These are phyloP conservation scores for Pythium utonaiense DNA, from an alignment of 352 stramenopile species.

Conservation along the genomic window DNA sequence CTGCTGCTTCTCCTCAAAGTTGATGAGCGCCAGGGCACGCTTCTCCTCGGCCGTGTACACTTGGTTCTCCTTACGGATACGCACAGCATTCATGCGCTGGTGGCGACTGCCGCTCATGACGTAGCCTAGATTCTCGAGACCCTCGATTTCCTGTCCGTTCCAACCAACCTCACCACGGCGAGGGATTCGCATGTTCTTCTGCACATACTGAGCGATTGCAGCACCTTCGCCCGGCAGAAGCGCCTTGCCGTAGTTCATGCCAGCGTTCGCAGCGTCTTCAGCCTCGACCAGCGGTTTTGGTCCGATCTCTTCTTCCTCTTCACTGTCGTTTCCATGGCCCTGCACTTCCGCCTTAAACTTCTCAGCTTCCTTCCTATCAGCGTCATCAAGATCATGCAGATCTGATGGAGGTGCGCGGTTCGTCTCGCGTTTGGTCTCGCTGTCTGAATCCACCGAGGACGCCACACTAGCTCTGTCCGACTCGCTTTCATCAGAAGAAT, in stretches of 20 bases:
- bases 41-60: constrained; percentile 99
- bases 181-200: constrained; percentile 99
- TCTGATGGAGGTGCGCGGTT: constrained; percentile 1
- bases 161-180: constrained; percentile 97
- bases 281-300: constrained; percentile 68
- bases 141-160: constrained; percentile 95
- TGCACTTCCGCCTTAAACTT: constrained; percentile 91
- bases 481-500: constrained; percentile 18
- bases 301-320: constrained; percentile 86
- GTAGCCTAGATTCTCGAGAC: constrained; percentile 92
- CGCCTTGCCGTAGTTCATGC: constrained; percentile 90
- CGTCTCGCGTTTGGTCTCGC: background rate
- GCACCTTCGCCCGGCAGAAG: constrained; percentile 92
- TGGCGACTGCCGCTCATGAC: constrained; percentile 98
- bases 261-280: constrained; percentile 43
- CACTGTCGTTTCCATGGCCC: constrained; percentile 30
- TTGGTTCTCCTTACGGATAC: constrained; percentile 99
- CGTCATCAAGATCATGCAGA: constrained; percentile 37
- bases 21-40: constrained; percentile 96
- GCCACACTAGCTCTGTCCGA: constrained; percentile 14
- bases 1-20: constrained; percentile 99
- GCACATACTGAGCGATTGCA: constrained; percentile 97
- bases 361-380: constrained; percentile 71
- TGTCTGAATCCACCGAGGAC: constrained; percentile 1
- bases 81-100: constrained; percentile 98